These are phyloP conservation scores for Aspergillus candidus DNA, from an alignment of 2,329 filamentous ascomycete species.

Conservation along the genomic window DNA sequence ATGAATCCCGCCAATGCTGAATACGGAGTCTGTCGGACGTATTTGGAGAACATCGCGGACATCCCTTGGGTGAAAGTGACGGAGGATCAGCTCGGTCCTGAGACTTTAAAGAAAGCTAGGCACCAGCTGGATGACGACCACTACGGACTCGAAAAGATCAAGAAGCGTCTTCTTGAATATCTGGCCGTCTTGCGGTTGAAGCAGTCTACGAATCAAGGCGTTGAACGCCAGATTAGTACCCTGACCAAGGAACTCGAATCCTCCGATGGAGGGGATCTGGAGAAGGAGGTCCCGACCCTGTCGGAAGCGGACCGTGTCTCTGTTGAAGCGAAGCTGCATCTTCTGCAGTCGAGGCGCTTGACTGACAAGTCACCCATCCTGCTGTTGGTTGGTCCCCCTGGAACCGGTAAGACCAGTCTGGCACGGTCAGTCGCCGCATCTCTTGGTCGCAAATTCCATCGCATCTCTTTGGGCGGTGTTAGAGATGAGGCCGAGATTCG, in stretches of 20 bases:
- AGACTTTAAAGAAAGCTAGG: slow-evolving; percentile 71
- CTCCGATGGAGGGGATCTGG: slow-evolving; percentile 39
- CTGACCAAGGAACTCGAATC: slow-evolving; percentile 44
- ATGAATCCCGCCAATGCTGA: slow-evolving; percentile 97
- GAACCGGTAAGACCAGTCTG: slow-evolving; percentile 91
- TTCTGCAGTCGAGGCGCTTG: slow-evolving; percentile 75
- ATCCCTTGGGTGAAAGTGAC: slow-evolving; percentile 87
- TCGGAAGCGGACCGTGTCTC: slow-evolving; percentile 42
- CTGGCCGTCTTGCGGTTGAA: slow-evolving; percentile 93
- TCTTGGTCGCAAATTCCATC: slow-evolving; percentile 89
- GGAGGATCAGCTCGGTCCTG: slow-evolving; percentile 74
- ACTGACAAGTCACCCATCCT: slow-evolving; percentile 94
- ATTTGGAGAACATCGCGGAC: slow-evolving; percentile 87
- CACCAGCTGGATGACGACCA: slow-evolving; percentile 94
- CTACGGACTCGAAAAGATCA: slow-evolving; percentile 93
- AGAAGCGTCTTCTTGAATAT: slow-evolving; percentile 93
- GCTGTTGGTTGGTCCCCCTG: slow-evolving; percentile 85
- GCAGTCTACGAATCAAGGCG: slow-evolving; percentile 76
- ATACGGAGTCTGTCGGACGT: slow-evolving; percentile 87
- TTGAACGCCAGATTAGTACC: slow-evolving; percentile 67
- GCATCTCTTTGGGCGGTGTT: slow-evolving; percentile 92
- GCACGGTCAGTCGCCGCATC: slow-evolving; percentile 90
- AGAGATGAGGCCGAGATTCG: slow-evolving; percentile 95
- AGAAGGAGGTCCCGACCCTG: slow-evolving; percentile 52
- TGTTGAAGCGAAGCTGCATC: slow-evolving; percentile 60